A percentile compares a stretch with the other conserved stretches of the same genome.
Conservation (phyloP, 2,329 filamentous ascomycete genomes). For the Beauveria scarabaeidicola region DNA sequence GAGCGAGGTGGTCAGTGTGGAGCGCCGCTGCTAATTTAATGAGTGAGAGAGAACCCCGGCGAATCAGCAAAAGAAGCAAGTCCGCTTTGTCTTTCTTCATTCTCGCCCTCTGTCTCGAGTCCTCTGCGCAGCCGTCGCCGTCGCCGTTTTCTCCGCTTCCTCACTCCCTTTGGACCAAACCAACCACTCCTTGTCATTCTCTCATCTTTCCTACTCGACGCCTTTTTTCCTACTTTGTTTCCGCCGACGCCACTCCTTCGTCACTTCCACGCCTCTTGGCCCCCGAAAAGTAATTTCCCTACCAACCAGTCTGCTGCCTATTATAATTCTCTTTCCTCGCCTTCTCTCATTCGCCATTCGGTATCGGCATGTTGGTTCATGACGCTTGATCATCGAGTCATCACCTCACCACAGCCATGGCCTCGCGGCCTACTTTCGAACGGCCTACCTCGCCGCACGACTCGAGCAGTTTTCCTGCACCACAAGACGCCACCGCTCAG, state of each 20-base stretch:
- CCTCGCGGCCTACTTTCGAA: slow-evolving; percentile 15
- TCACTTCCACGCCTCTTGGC: neutral
- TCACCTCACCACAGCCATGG: neutral
- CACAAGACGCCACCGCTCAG: slow-evolving; percentile 33
- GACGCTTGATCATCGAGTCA: neutral
- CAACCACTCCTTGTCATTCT: neutral
- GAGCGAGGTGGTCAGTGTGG: too few species aligned
- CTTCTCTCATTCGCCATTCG: neutral
- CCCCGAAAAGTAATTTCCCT: neutral
- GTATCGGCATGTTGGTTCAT: slow-evolving; percentile 1
- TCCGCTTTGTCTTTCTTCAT: neutral
- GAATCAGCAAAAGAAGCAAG: slow-evolving; percentile 1
- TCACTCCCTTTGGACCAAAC: neutral
- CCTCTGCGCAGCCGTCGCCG: neutral
- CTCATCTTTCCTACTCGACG: neutral
- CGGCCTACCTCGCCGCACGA: slow-evolving; percentile 29
- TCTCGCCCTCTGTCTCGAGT: neutral
- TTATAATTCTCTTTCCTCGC: neutral
- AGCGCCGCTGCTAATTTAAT: slow-evolving; percentile 11
- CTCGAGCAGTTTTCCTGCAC: slow-evolving; percentile 29
- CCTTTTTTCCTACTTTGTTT: neutral
- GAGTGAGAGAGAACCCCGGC: neutral
- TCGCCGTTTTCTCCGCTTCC: neutral
- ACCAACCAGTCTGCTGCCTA: neutral
- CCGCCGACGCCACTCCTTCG: neutral